Percentiles rank a stretch among this genome's conserved stretches.
Evolutionary conservation across 2,329 filamentous ascomycete species (phyloP).

Genomic region (Neoscytalidium dimidiatum): DNA sequence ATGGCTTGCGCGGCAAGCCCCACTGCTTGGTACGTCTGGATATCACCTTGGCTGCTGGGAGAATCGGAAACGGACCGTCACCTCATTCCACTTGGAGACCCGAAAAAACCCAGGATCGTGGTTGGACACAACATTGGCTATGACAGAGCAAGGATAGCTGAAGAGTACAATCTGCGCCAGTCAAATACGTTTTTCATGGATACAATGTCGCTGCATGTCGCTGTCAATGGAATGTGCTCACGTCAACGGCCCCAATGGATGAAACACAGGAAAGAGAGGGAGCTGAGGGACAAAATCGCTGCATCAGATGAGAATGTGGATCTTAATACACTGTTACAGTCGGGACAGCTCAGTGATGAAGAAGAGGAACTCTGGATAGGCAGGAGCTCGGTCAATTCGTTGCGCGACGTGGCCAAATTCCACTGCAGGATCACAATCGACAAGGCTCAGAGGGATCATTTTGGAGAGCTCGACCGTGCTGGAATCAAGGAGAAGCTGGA

Average conservation of each 20-base stretch:
- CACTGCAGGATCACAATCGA: conserved; percentile 91
- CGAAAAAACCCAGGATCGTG: conserved; percentile 70
- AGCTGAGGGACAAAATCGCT: conserved; percentile 77
- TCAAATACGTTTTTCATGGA: conserved; percentile 86
- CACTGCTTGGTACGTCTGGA: conserved; percentile 94
- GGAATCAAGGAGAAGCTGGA: conserved; percentile 73
- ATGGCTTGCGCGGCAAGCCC: conserved; percentile 95
- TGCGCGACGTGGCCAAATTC: conserved; percentile 94
- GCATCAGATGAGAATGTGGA: conserved; percentile 71
- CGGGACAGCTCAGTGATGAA: conserved; percentile 69
- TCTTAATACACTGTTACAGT: conserved; percentile 69
- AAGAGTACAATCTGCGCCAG: conserved; percentile 86
- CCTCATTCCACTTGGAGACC: conserved; percentile 83
- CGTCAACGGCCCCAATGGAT: conserved; percentile 96
- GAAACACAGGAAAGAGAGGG: conserved; percentile 89
- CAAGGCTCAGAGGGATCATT: conserved; percentile 83
- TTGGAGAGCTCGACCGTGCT: conserved; percentile 75
- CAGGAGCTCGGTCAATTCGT: conserved; percentile 89
- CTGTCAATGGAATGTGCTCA: conserved; percentile 98
- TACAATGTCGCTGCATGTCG: conserved; percentile 97
- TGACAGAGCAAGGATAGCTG: conserved; percentile 81
- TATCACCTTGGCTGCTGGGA: conserved; percentile 90
- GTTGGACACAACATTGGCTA: conserved; percentile 97
- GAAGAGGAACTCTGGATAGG: conserved; percentile 97
- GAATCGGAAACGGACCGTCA: conserved; percentile 78